Percentiles rank a stretch among this genome's conserved stretches.
Evolutionary conservation across 108 stramenopile genomes (phyloP).

Genomic region (Ochromonas danica): DNA sequence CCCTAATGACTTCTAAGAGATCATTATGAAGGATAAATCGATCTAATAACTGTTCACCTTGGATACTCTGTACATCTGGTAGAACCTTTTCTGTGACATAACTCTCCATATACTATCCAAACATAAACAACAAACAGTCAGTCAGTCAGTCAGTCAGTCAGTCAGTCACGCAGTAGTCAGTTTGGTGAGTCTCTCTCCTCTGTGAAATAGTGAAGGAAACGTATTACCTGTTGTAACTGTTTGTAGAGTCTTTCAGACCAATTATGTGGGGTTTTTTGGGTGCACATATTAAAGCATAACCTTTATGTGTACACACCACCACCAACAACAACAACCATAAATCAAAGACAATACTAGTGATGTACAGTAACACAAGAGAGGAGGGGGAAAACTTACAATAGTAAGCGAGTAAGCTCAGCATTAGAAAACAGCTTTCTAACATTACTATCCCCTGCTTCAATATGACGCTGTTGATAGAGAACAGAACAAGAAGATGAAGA

Average conservation of each 20-base stretch:
- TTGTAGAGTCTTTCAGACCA: constrained; percentile 95
- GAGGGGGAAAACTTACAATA: constrained; percentile 54
- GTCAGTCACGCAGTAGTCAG: too few species aligned
- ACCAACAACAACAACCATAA: too few species aligned
- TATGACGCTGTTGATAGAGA: constrained; percentile 76
- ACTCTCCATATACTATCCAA: constrained; percentile 65
- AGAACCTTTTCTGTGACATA: constrained; percentile 83
- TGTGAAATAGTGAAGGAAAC: too few species aligned
- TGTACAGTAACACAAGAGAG: background rate
- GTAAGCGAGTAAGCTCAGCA: constrained; percentile 4
- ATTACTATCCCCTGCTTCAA: constrained; percentile 70
- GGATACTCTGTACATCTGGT: constrained; percentile 78
- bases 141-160: too few species aligned
- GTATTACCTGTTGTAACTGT: constrained; percentile 77
- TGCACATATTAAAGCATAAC: constrained; percentile 99
- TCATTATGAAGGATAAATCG: constrained; percentile 89
- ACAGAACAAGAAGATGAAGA: too few species aligned
- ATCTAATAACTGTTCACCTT: constrained; percentile 69
- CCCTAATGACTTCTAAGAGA: constrained; percentile 98
- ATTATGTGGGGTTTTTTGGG: constrained; percentile 97
- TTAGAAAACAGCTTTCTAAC: constrained; percentile 63
- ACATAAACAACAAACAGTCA: too few species aligned
- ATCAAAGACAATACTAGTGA: background rate
- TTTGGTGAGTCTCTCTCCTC: too few species aligned
- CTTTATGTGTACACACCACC: too few species aligned